Evolutionary conservation across 169 alveolate genomes (phyloP), one percentile per base, ranked within the genome.

Genomic region (Plasmodium vinckei): DNA sequence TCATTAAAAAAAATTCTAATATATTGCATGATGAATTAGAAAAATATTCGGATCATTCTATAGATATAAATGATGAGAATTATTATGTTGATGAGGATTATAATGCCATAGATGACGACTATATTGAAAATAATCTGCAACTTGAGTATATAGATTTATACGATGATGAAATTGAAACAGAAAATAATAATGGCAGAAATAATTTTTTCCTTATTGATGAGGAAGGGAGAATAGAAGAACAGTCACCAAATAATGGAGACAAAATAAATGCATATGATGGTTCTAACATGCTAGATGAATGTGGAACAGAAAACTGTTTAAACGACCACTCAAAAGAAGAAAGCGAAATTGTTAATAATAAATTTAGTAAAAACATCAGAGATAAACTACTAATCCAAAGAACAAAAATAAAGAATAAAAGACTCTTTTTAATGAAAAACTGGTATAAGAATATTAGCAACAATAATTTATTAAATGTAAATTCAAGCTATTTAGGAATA

Each of bases 391-490:
- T 33, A 33, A 33, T 33, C 5, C 42, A 33, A 33, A 33, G 42
- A 33, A 33, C 7, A 33, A 63, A 61, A 5, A 17, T 63, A 75
- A 64, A 23, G 59, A 61, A 57, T 39, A 57, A 51, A 23, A 82
- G 42, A 67, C 67, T 25, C 10, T 19, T 42, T 64, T 15, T 23
- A 15, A 17, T 77, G 10, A 64, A 51, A 17, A 64, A 65, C 1
- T 54, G 47, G 23, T 12, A 63, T 56, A 63, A 19, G 68, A 77
- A 75, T n/a, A 12, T 65, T 57, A 63, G 65, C 54, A 77, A 59
- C 49, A 64, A 13, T 56, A 77, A 44, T 39, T 63, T 69, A 23
- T 57, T 77, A 77, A 47, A 9, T 19, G 64, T 6, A 39, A 15
- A 19, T 19, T 59, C 61, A 1, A 39, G 19, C 75, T 46, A 42